Evolutionary conservation across 2,329 filamentous ascomycete genomes (phyloP), one percentile per base, ranked within the genome.

Genomic region (Claviceps sorghi): DNA sequence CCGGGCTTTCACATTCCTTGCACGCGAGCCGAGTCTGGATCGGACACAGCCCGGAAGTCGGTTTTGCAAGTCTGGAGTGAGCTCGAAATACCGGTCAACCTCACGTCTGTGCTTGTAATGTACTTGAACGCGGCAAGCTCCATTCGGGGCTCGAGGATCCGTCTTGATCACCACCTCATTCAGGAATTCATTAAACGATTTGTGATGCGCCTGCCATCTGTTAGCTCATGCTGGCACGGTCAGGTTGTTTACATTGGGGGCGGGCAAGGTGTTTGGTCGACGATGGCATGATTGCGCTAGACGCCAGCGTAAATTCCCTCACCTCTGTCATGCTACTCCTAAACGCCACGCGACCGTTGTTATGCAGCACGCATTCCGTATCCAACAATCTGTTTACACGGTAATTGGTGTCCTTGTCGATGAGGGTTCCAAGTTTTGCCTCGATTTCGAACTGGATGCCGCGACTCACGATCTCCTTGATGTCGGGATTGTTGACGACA

Each of bases 311-410:
- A 21, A 3, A 45, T 68, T 9, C 9, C 15, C 78, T 67, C 72
- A 93, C 88, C 72, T 89, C 81, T 4, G 86, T 90, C 91, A 97
- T 96, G 56, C 82, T 87, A 63, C 89, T 96, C 60, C 83, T 80
- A 62, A 97, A 98, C 0, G 76, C 76, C 32, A 85, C 74, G 45
- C 79, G 76, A 34, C 74, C 72, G 26, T 74, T 77, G 34, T 80
- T 76, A 47, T 74, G 72, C 21, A 95, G 67, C 7, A 94, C 72
- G 48, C 80, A 84, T 64, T 93, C 86, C 0, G 86, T 83, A 22
- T 76, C 67, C 4, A 93, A 75, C 6, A 80, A 79, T 10, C 90
- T 68, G 10, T 77, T 71, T 29, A 90, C 71, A n/a, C 88, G 78
- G 47, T 82, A 74, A 53, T 84, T 79, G 7, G 80, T 86, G 55